Base-by-base conservation (phyloP, 176 grass and related monocot species). In the Cenchrus americanus region DNA sequence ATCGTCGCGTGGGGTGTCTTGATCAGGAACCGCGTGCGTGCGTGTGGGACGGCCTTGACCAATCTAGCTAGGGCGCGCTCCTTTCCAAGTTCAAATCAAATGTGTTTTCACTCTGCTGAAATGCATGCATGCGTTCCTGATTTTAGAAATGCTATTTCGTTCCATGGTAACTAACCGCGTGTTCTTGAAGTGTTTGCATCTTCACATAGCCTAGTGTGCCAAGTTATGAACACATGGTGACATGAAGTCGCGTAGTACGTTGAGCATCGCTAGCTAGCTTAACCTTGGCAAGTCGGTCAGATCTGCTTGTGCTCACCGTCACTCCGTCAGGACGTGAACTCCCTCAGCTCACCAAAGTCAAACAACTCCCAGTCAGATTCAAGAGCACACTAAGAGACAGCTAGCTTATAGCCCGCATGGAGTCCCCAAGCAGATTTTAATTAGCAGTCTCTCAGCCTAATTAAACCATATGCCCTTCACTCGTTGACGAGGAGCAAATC, bases 401-500 rank as follows among this genome's bases (percentile, higher is more conserved):
- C 1, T 30, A 82, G 52, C 3, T 46, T 74, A 63, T 74, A 63
- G 67, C 34, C 34, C 34, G 34, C 68, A 46, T 49, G 11, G 23
- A 32, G 71, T 15, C 12, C 15, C 8, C 14, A 12, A 75, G 9
- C 32, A 19, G 13, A 51, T 4, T 37, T 4, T 37, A 37, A 4
- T 4, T 37, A 37, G 34, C 34, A 37, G 32, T 24, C 47, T 54
- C 64, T 37, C 32, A 51, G 30, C 17, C 47, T 75, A n/a, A n/a
- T n/a, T n/a, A 75, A 59, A 15, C 21, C 23, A 49, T 30, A 23
- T 49, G 52, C n/a, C 18, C 27, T 53, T 37, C 12, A 19, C 62
- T 8, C 19, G 10, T 71, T 62, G 83, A 52, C 86, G 42, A 32
- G n/a, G 19, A 8, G 15, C 57, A 30, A 30, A 86, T 62, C 76